Conservation (phyloP, 306 rosid species). For the Citrullus colocynthis region DNA sequence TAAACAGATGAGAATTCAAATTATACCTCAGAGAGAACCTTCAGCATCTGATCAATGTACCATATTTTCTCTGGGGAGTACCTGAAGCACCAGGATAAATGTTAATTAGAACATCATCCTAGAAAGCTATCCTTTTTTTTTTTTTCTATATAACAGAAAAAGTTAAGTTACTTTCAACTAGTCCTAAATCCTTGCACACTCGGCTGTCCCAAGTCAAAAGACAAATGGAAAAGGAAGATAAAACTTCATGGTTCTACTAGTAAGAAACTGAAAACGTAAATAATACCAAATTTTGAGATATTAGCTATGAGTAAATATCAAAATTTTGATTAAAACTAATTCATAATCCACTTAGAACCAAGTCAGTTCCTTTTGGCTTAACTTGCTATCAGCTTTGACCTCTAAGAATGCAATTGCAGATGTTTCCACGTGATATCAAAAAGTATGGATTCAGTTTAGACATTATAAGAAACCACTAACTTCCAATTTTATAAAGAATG, state of each 20-base stretch:
- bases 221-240: conserved; percentile 5
- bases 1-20: conserved; percentile 7
- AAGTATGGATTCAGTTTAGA: not conserved
- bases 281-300: not conserved
- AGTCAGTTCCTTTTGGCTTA: not conserved
- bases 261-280: not conserved
- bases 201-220: conserved; percentile 5
- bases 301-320: not conserved
- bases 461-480: not conserved
- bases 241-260: not conserved
- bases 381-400: not conserved
- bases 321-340: not conserved
- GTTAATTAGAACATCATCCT: conserved; percentile 5
- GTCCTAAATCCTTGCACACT: not conserved
- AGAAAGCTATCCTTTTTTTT: not conserved
- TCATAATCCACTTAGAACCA: not conserved
- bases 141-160: not conserved
- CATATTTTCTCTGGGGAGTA: conserved; percentile 94
- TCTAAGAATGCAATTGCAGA: not conserved
- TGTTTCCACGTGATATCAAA: not conserved
- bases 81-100: conserved; percentile 42
- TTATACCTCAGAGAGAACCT: conserved; percentile 97
- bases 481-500: not conserved
- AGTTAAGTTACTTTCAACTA: conserved; percentile 10
- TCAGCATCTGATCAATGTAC: conserved; percentile 98